Evolutionary conservation across 2,329 filamentous ascomycete genomes (phyloP).

Genomic region (Alternaria viburni): DNA sequence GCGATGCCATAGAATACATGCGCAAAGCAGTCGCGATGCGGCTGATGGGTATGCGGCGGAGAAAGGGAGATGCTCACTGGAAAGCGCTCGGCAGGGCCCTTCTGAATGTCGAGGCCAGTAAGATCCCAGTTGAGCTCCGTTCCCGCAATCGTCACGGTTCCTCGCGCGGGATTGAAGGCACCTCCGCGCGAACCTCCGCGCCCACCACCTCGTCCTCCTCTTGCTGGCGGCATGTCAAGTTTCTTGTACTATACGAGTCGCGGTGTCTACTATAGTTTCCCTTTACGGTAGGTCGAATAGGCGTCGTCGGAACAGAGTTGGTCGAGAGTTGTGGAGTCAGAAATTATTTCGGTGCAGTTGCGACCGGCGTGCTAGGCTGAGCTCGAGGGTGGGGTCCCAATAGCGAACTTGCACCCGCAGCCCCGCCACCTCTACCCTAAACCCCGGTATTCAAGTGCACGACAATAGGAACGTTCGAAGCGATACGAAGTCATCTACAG

Average conservation of each 20-base stretch:
- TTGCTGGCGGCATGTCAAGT: constrained; percentile 29
- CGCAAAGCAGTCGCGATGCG: neutral
- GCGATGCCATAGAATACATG: neutral
- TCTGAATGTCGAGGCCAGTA: constrained; percentile 48
- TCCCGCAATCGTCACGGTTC: constrained; percentile 50
- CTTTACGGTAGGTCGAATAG: neutral
- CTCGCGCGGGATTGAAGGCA: constrained; percentile 35
- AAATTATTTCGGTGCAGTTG: constrained; percentile 26
- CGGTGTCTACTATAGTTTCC: neutral
- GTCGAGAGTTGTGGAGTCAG: constrained; percentile 18
- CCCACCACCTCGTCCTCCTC: constrained; percentile 44
- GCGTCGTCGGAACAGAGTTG: constrained; percentile 2
- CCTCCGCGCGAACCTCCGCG: constrained; percentile 39
- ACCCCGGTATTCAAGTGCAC: neutral
- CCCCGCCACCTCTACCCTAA: constrained; percentile 2
- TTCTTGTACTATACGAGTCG: neutral
- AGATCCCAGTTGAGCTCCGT: constrained; percentile 52
- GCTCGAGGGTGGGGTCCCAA: constrained; percentile 30
- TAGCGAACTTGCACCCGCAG: constrained; percentile 15
- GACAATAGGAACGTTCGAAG: neutral
- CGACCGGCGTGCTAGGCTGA: constrained; percentile 11
- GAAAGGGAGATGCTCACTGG: constrained; percentile 39
- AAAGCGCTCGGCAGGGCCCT: constrained; percentile 50
- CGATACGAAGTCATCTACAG: neutral
- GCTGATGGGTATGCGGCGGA: neutral